Percentiles rank a stretch among this genome's conserved stretches.
These are phyloP conservation scores for Harringtonia lauricola DNA, from an alignment of 2,329 filamentous ascomycete species.

Conservation along the genomic window DNA sequence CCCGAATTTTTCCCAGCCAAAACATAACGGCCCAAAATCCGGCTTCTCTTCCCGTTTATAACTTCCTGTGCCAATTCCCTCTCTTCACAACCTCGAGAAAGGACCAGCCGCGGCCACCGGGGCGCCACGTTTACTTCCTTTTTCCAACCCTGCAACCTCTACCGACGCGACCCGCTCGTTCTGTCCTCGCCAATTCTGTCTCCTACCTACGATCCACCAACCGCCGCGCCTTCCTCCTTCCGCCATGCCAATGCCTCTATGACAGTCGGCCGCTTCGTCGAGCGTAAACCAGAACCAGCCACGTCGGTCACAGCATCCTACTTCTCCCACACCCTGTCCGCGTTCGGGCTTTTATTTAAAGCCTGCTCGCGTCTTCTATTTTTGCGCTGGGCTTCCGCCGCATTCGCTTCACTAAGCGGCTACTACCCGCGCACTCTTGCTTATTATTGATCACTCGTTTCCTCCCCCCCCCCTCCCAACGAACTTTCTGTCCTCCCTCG, in stretches of 20 bases:
- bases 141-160: background rate
- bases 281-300: background rate
- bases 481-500: too few species aligned
- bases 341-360: too few species aligned
- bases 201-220: too few species aligned
- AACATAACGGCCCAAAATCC: background rate
- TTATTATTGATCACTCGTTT: too few species aligned
- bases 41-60: background rate
- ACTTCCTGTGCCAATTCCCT: background rate
- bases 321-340: too few species aligned
- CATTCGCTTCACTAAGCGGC: too few species aligned
- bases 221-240: background rate
- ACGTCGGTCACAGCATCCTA: too few species aligned
- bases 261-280: background rate
- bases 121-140: background rate
- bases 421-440: too few species aligned
- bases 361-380: too few species aligned
- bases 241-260: constrained; percentile 3
- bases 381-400: too few species aligned
- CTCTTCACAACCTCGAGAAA: background rate
- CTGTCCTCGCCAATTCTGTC: background rate
- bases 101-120: too few species aligned
- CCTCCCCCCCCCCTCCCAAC: too few species aligned
- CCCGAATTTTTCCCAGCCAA: background rate
- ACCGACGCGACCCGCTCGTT: background rate